Base-by-base conservation (phyloP, 139 green algal genomes). In the Chlamydomonas schloesseri region DNA sequence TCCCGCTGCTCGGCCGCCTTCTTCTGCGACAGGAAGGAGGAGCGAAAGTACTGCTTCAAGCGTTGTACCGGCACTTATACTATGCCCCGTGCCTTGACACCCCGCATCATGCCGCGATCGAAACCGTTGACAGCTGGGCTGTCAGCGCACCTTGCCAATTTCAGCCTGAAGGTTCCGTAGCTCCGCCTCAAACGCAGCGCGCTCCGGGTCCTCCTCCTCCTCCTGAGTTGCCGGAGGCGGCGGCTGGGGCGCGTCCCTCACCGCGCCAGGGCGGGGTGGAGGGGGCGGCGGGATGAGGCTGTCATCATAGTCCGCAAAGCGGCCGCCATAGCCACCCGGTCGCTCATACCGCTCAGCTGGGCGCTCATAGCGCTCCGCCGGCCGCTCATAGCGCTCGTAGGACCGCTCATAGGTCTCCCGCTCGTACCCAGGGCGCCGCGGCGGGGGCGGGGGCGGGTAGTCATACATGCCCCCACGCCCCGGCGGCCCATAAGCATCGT, bases 401-500 rank as follows among this genome's bases (percentile, higher is more conserved):
- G 79, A 86, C 33, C 80, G 68, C 23, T 86, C 69, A 28, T 86
- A 78, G 0, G 62, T n/a, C 11, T 79, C 69, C 6, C 69, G 81
- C 18, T 87, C 81, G 50, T 71, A 87, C 3, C 65, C 70, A 58
- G 69, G 69, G 0, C 81, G 81, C 18, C 69, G 81, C 46, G 80
- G 80, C 70, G 81, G 80, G 4, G 80, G 81, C 71, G 81, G 81
- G 79, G 81, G 81, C 62, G 81, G 81, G 65, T 87, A 87, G 4
- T 87, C 81, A 34, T 87, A 87, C 55, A 57, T 15, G 57, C 57
- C 64, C 20, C 42, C 37, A 26, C 42, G 47, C 1, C 37, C n/a
- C 31, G 65, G 37, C 29, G 79, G 47, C 3, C 67, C 79, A 28
- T 77, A 85, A 8, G 79, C 8, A 3, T 85, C 79, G 70, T 70